Evolutionary conservation across 805 yeast genomes (phyloP).

Genomic region (Brettanomyces custersianus): DNA sequence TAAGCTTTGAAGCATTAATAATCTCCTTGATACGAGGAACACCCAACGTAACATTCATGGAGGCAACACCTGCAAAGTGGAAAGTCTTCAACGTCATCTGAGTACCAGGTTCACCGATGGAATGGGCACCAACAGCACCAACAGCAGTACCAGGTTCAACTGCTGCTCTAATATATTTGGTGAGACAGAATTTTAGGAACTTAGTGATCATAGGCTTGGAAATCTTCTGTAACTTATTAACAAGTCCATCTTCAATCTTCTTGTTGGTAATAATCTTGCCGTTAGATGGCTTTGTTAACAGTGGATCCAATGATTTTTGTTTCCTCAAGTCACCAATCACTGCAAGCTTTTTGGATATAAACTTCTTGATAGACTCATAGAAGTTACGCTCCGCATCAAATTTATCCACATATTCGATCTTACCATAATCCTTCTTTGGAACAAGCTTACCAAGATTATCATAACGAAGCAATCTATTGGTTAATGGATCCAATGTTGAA

Average conservation of each 20-base stretch:
- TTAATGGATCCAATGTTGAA: conserved; percentile 51
- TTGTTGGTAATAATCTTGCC: conserved; percentile 6
- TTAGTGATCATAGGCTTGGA: conserved; percentile 48
- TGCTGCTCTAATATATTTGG: conserved; percentile 78
- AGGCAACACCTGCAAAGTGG: conserved; percentile 98
- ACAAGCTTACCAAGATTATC: conserved; percentile 64
- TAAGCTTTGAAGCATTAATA: conserved; percentile 90
- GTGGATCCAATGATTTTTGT: conserved; percentile 32
- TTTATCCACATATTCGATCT: conserved; percentile 68
- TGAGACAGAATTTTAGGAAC: conserved; percentile 69
- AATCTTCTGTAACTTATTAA: conserved; percentile 60
- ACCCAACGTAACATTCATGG: conserved; percentile 97
- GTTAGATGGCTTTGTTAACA: conserved; percentile 34
- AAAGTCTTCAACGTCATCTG: conserved; percentile 84
- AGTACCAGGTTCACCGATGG: conserved; percentile 99
- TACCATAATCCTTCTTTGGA: conserved; percentile 32
- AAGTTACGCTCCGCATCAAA: conserved; percentile 82
- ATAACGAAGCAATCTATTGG: conserved; percentile 47
- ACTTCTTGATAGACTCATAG: conserved; percentile 66
- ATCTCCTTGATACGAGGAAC: conserved; percentile 99
- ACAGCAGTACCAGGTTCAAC: conserved; percentile 99
- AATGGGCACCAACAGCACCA: conserved; percentile 98
- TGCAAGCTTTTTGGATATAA: conserved; percentile 46
- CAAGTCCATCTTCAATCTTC: conserved; percentile 32
- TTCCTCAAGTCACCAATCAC: conserved; percentile 49